A percentile compares a stretch with the other conserved stretches of the same genome.
These are phyloP conservation scores for Monosporascus cannonballus DNA, from an alignment of 2,329 filamentous ascomycete species.

Conservation along the genomic window DNA sequence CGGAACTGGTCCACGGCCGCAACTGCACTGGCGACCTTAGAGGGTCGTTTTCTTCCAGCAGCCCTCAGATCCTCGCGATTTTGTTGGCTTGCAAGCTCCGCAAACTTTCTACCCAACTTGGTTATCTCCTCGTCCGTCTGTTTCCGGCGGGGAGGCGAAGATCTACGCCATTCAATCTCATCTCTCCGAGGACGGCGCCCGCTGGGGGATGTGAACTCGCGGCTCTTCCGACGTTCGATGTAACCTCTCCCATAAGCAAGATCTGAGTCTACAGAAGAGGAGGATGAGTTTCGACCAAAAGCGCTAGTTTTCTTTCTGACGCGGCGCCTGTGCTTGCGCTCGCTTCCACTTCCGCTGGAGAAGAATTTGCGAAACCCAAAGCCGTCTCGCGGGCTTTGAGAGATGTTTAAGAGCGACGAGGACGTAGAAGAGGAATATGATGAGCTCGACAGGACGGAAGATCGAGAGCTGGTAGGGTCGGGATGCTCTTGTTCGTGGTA, in stretches of 20 bases:
- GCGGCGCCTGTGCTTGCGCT: slow-evolving; percentile 36
- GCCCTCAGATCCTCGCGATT: slow-evolving; percentile 43
- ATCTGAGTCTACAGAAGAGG: slow-evolving; percentile 62
- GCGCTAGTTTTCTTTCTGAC: slow-evolving; percentile 41
- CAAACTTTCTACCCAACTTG: slow-evolving; percentile 48
- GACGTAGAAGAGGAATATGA: slow-evolving; percentile 47
- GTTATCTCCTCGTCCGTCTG: slow-evolving; percentile 53
- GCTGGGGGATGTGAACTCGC: slow-evolving; percentile 23
- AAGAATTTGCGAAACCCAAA: slow-evolving; percentile 59
- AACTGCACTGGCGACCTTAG: slow-evolving; percentile 33
- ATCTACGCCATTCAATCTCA: slow-evolving; percentile 12
- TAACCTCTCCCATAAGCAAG: slow-evolving; percentile 62
- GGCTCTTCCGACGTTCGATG: slow-evolving; percentile 34
- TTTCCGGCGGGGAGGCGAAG: slow-evolving; percentile 22
- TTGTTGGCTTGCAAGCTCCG: slow-evolving; percentile 44
- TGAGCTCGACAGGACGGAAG: slow-evolving; percentile 25
- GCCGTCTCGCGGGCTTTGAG: slow-evolving; percentile 42
- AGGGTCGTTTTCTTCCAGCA: slow-evolving; percentile 32
- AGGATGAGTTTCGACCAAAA: slow-evolving; percentile 59
- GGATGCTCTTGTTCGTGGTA: slow-evolving; percentile 13
- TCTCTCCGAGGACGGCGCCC: slow-evolving; percentile 9
- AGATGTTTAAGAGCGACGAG: slow-evolving; percentile 61
- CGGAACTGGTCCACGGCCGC: slow-evolving; percentile 35
- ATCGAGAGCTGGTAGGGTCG: slow-evolving; percentile 14
- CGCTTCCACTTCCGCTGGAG: slow-evolving; percentile 40